These are phyloP conservation scores for Aureobasidium sp. DNA, from an alignment of 2,329 filamentous ascomycete species.

Conservation along the genomic window DNA sequence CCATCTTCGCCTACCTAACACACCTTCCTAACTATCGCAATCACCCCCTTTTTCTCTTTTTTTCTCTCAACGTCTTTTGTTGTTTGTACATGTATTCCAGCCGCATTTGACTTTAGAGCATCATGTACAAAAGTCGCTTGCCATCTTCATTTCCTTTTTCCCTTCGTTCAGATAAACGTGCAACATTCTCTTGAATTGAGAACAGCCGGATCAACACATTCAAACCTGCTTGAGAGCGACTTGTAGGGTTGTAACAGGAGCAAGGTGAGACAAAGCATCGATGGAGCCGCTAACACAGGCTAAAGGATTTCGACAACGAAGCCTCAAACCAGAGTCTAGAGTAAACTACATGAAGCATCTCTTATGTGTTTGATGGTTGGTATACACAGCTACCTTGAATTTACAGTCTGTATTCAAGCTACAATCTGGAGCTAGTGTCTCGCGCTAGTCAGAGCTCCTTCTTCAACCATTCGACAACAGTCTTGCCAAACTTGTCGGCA, in stretches of 20 bases:
- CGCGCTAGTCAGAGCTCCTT: neutral
- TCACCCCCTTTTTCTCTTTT: neutral
- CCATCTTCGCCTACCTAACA: neutral
- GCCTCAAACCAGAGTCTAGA: no score
- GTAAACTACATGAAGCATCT: no score
- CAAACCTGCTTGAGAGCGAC: no score
- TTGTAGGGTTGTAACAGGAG: no score
- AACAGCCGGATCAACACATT: neutral
- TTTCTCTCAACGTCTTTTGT: neutral
- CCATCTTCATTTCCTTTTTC: neutral
- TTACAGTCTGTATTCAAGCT: neutral
- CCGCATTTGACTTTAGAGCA: constrained; percentile 12
- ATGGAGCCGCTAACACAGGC: no score
- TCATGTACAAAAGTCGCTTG: constrained; percentile 12
- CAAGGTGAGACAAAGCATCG: no score
- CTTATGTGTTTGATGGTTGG: neutral
- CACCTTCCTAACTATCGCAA: neutral
- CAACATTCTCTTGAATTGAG: neutral
- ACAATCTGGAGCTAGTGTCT: neutral
- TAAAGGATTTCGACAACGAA: no score
- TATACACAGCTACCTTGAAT: neutral
- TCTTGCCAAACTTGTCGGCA: constrained; percentile 18
- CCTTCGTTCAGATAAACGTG: neutral
- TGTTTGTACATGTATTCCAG: constrained; percentile 13
- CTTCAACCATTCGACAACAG: constrained; percentile 6